phyloP scores from a whole-genome alignment of 1,284 basidiomycete species.

The Heterobasidion annosum region DNA sequence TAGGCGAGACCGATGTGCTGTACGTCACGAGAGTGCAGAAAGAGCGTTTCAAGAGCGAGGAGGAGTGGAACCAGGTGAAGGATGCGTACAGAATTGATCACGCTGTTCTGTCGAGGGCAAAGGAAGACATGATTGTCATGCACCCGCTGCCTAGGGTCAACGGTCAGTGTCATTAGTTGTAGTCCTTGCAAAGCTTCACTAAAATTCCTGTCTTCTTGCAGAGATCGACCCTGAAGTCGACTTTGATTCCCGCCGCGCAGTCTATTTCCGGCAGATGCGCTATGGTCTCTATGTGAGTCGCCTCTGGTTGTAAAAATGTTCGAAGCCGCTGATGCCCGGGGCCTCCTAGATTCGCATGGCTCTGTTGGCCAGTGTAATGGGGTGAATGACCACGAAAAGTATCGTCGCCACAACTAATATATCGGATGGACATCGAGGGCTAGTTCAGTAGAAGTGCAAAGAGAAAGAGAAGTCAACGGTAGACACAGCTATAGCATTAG shows the following conservation, averaged over 20 bases:
- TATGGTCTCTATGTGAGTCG: constrained; percentile 87
- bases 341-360: constrained; percentile 67
- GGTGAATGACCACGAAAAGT: constrained; percentile 1
- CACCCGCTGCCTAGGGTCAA: constrained; percentile 94
- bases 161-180: constrained; percentile 35
- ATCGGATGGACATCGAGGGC: too few relatives aligned
- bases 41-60: constrained; percentile 81
- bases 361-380: constrained; percentile 58
- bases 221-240: constrained; percentile 99
- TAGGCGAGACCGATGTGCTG: constrained; percentile 91
- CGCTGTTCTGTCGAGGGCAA: constrained; percentile 83
- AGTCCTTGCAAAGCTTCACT: not conserved
- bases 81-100: constrained; percentile 93
- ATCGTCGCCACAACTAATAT: not conserved
- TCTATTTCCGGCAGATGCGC: constrained; percentile 98
- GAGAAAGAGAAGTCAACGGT: too few relatives aligned
- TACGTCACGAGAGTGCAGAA: constrained; percentile 97
- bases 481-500: too few relatives aligned
- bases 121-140: constrained; percentile 97
- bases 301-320: not conserved
- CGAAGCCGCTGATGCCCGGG: not conserved
- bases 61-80: constrained; percentile 88
- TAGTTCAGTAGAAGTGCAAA: too few relatives aligned
- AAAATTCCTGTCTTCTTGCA: constrained; percentile 15
- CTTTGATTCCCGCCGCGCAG: constrained; percentile 89